A percentile compares a stretch with the other conserved stretches of the same genome.
Conservation (phyloP, 1,284 basidiomycete genomes). For the Cerrena zonata region DNA sequence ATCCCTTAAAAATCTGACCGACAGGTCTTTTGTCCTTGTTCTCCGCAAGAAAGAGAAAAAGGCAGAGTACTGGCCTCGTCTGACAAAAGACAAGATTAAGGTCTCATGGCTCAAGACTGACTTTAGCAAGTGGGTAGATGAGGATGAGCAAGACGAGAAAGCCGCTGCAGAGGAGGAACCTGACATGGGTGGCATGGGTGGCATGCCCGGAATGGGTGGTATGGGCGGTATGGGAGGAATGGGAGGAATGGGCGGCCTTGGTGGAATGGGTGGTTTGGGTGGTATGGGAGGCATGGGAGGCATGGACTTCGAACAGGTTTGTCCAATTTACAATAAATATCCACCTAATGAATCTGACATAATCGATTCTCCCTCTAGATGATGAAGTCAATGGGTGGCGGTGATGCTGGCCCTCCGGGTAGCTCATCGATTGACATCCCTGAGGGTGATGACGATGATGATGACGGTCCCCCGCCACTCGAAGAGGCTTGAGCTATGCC, state of each 20-base stretch:
- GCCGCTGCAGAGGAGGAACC: conserved; percentile 36
- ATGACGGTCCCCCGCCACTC: conserved; percentile 71
- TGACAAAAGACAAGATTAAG: conserved; percentile 82
- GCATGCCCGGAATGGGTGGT: conserved; percentile 37
- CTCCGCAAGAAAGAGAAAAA: conserved; percentile 77
- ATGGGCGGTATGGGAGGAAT: conserved; percentile 43
- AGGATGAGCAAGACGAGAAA: conserved; percentile 84
- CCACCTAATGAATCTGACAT: too few relatives aligned
- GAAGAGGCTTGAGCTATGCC: conserved; percentile 61
- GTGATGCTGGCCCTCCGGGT: conserved; percentile 23
- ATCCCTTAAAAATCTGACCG: conserved; percentile 58
- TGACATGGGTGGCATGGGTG: conserved; percentile 41
- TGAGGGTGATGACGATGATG: conserved; percentile 47
- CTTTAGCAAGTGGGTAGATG: conserved; percentile 89
- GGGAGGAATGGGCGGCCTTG: conserved; percentile 22
- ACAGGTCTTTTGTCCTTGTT: conserved; percentile 60
- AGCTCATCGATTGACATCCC: conserved; percentile 27
- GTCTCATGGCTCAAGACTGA: conserved; percentile 83
- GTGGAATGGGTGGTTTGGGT: conserved; percentile 37
- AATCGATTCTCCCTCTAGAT: too few relatives aligned
- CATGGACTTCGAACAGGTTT: conserved; percentile 59
- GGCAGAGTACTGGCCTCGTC: conserved; percentile 81
- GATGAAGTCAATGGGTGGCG: conserved; percentile 58
- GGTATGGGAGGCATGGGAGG: conserved; percentile 34
- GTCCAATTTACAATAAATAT: too few relatives aligned